These are phyloP conservation scores for Hydnomerulius pinastri DNA, from an alignment of 768 basidiomycete genomes.

Conservation along the genomic window DNA sequence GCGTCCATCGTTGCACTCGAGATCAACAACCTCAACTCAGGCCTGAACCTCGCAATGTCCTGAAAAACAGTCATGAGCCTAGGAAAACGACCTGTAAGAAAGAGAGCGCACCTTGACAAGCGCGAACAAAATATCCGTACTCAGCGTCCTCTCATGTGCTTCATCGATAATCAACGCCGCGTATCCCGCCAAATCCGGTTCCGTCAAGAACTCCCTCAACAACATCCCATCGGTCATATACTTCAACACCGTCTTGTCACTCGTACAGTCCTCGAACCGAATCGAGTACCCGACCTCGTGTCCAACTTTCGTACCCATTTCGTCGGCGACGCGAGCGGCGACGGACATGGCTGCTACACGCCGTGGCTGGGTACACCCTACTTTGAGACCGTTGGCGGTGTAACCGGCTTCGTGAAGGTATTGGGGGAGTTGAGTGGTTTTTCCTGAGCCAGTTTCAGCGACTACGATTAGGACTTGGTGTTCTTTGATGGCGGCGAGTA, in stretches of 20 bases:
- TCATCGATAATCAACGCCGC: constrained; percentile 97
- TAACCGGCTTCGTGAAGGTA: constrained; percentile 98
- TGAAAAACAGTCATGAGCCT: constrained; percentile 37
- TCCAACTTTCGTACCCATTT: constrained; percentile 96
- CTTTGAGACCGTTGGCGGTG: constrained; percentile 81
- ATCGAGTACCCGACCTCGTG: constrained; percentile 99
- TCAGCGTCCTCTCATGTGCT: constrained; percentile 95
- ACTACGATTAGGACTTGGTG: constrained; percentile 97
- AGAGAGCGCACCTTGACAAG: constrained; percentile 85
- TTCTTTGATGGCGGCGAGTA: constrained; percentile 85
- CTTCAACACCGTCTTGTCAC: constrained; percentile 97
- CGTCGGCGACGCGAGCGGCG: constrained; percentile 97
- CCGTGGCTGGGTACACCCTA: constrained; percentile 93
- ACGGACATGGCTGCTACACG: constrained; percentile 99
- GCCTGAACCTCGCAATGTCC: constrained; percentile 97
- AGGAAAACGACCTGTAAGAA: constrained; percentile 9
- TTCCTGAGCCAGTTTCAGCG: constrained; percentile 98
- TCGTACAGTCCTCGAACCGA: constrained; percentile 98
- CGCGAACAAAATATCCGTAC: constrained; percentile 98
- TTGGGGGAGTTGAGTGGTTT: constrained; percentile 97
- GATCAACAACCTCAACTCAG: constrained; percentile 90
- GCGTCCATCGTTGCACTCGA: constrained; percentile 98
- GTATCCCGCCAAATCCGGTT: constrained; percentile 95
- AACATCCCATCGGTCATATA: constrained; percentile 99
- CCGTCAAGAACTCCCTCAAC: constrained; percentile 93